Base-by-base conservation (phyloP, 495 filamentous ascomycete species). In the Podospora australis region DNA sequence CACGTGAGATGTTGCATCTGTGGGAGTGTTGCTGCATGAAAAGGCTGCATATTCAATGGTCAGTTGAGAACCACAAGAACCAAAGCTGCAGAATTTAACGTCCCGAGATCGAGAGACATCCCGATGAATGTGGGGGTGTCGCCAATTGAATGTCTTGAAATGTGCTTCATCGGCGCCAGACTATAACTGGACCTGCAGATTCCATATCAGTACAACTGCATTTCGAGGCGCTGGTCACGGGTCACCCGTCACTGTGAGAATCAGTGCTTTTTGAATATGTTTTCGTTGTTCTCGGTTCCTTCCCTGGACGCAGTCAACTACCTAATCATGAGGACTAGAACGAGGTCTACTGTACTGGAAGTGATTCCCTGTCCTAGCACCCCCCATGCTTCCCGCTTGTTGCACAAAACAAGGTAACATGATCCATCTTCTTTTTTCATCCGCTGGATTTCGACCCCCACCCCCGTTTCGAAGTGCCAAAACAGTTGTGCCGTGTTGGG, bases 1-100 rank as follows among this genome's bases (percentile, higher is more conserved):
- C 57, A 56, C 54, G 46, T 54, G 55, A 56, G 44, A 49, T 21
- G 25, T 20, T 52, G 55, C 52, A 39, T 49, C 47, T 53, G 45
- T 58, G 40, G n/a, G n/a, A n/a, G n/a, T n/a, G n/a, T n/a, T n/a
- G n/a, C n/a, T n/a, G n/a, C n/a, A n/a, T n/a, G n/a, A n/a, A n/a
- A n/a, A n/a, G n/a, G n/a, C n/a, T n/a, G n/a, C n/a, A n/a, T n/a
- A n/a, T n/a, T 36, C 32, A 36, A 16, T 17, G 6, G 19, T 36
- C 14, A 36, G 32, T 17, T 17, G 4, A 5, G 11, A 36, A 17
- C 32, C n/a, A 36, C 9, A 36, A n/a, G n/a, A n/a, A n/a, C n/a
- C 13, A 36, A 36, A 16, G 32, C 32, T 17, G 19, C n/a, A 16
- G n/a, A 16, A n/a, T 36, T 36, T 17, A 16, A 16, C 32, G 13